phyloP scores from a whole-genome alignment of 2,329 filamentous ascomycete species.

The Exophiala calicioides region DNA sequence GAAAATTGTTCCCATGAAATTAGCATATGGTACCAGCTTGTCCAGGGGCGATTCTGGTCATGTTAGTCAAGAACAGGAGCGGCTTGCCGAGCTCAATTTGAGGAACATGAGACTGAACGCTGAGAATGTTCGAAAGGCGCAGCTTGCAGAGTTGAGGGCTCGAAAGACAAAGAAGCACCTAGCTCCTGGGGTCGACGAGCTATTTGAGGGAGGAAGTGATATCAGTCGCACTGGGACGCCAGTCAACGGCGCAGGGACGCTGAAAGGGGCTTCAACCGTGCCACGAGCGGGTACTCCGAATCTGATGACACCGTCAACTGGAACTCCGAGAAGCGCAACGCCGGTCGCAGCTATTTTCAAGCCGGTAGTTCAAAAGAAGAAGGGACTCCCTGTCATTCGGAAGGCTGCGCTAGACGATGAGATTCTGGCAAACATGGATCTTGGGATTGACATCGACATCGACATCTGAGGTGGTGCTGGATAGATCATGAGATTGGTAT shows the following conservation, averaged over 20 bases:
- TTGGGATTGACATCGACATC: conserved; percentile 91
- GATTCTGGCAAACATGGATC: conserved; percentile 82
- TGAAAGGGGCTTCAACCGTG: conserved; percentile 40
- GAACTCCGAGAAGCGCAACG: conserved; percentile 26
- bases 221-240: conserved; percentile 51
- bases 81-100: conserved; percentile 78
- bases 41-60: conserved; percentile 54
- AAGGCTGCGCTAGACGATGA: conserved; percentile 86
- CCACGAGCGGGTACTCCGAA: conserved; percentile 40
- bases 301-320: conserved; percentile 22
- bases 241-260: conserved; percentile 53
- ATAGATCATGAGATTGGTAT: not conserved
- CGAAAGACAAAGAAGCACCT: conserved; percentile 48
- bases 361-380: conserved; percentile 41
- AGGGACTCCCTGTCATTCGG: conserved; percentile 66
- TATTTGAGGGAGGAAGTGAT: conserved; percentile 49
- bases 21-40: conserved; percentile 71
- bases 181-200: conserved; percentile 42
- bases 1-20: conserved; percentile 56
- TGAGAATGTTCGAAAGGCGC: conserved; percentile 88
- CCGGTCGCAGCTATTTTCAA: conserved; percentile 20
- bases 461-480: conserved; percentile 6
- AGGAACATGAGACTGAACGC: conserved; percentile 81
- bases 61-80: conserved; percentile 70
- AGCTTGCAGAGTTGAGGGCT: conserved; percentile 74